Conservation (phyloP, 108 stramenopile species). For the Nannochloropsis oceanica region DNA sequence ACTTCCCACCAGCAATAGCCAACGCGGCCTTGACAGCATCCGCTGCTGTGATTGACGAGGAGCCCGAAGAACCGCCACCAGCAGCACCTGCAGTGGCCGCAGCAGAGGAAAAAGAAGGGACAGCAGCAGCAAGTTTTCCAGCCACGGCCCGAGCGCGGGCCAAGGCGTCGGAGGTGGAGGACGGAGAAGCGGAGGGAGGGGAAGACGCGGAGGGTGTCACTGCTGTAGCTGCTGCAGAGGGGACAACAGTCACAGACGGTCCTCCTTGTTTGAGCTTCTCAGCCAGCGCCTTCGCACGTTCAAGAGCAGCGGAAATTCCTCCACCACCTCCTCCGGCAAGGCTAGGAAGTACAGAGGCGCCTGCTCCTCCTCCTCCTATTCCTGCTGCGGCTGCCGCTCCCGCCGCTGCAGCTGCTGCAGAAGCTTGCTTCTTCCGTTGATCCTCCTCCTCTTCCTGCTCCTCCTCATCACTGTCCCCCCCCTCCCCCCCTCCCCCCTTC, state of each 20-base stretch:
- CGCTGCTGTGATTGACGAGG: neutral
- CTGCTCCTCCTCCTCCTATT: constrained; percentile 9
- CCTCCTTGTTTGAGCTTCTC: neutral
- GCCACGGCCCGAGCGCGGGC: neutral
- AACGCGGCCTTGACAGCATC: neutral
- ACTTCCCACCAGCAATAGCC: neutral
- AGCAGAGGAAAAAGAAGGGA: neutral
- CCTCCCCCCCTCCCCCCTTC: constrained; percentile 12
- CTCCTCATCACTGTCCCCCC: constrained; percentile 20
- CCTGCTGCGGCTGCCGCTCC: constrained; percentile 13
- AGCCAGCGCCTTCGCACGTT: neutral
- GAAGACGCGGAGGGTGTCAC: neutral
- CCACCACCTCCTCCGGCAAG: neutral
- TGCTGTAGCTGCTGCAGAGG: neutral
- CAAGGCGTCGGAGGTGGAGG: neutral
- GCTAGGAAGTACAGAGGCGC: too few species aligned
- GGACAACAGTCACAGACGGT: neutral
- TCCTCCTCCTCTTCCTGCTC: neutral
- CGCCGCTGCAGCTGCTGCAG: constrained; percentile 21
- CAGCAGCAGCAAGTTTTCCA: neutral
- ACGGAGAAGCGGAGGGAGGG: neutral
- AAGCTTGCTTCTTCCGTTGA: constrained; percentile 2
- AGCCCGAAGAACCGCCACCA: neutral
- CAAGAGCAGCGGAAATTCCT: neutral
- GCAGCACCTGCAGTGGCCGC: neutral